Evolutionary conservation across 768 basidiomycete genomes (phyloP), one percentile per base, ranked within the genome.

Genomic region (Rhodotorula sphaerocarpa): DNA sequence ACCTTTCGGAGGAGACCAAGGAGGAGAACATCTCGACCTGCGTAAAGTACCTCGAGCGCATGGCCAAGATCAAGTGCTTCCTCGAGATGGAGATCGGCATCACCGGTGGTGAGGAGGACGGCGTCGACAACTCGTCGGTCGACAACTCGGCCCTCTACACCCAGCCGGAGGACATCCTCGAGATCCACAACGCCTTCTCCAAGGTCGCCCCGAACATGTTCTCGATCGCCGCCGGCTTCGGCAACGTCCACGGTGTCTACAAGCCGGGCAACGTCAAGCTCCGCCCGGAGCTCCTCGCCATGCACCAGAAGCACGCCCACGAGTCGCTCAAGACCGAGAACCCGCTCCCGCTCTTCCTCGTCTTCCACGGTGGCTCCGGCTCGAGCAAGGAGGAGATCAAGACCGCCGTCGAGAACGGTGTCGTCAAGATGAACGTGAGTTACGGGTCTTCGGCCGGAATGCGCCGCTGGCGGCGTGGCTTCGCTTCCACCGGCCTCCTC

Each of bases 1-100:
- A 96, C 76, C 84, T 96, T 69, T 95, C 91, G 45, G 93, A 96
- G 73, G 79, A 80, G 76, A 75, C 77, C 67, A 79, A 79, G 73
- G 92, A 90, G 65, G 82, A 95, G 73, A 99, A 97, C 81, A 99
- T 97, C 75, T 85, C 81, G 46, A 89, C 80, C 56, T 97, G 95
- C 76, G 90, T 80, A 62, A 83, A 90, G 75, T 99, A 99, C 82
- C 93, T 97, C 78, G 81, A 85, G 78, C 88, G 89, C 74, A 87
- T 97, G 90, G 87, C 88, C 5, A 83, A 86, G 65, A 76, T 97
- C 73, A 86, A 88, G 55, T 78, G 89, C 65, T 99, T 90, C 90
- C 89, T 99, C 76, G 95, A 99, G 82, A 99, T 99, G 95, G 95
- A 99, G 79, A 99, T 99, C 75, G 95, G 95, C 74, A 97, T 99